Evolutionary conservation across 345 rosid species (phyloP).

Genomic region (Linum usitatissimum): DNA sequence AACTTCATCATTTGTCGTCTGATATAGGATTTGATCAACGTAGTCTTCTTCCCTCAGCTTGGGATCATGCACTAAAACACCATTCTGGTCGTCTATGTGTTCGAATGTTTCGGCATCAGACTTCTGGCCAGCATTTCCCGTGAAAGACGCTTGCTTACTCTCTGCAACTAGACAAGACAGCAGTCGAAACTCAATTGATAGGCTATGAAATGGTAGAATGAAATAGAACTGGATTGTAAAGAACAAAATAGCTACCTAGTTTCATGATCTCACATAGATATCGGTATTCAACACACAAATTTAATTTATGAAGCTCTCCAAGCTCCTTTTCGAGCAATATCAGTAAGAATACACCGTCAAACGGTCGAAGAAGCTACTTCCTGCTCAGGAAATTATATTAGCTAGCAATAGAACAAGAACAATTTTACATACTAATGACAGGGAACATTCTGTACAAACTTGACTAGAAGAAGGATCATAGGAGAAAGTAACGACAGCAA

Average conservation of each 20-base stretch:
- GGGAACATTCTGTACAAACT: too few species aligned
- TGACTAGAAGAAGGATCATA: too few species aligned
- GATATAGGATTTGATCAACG: conserved; percentile 11
- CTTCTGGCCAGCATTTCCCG: conserved; percentile 26
- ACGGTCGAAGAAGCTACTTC: too few species aligned
- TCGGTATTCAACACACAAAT: neutral
- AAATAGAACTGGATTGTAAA: neutral
- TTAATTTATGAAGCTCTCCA: conserved; percentile 12
- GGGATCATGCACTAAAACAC: conserved; percentile 9
- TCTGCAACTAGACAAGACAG: conserved; percentile 35
- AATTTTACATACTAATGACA: too few species aligned
- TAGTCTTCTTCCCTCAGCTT: conserved; percentile 19
- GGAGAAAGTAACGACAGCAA: too few species aligned
- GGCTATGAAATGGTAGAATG: neutral
- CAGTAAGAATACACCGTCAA: too few species aligned
- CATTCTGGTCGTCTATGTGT: conserved; percentile 20
- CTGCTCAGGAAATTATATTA: too few species aligned
- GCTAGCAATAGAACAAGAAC: too few species aligned
- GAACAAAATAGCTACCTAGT: conserved; percentile 31
- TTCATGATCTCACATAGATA: conserved; percentile 42
- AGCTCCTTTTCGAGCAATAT: neutral
- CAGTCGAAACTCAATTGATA: conserved; percentile 2
- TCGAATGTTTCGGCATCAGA: conserved; percentile 25
- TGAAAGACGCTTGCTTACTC: conserved; percentile 29
- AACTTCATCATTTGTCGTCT: conserved; percentile 14